phyloP scores from a whole-genome alignment of 305 asterid genomes.

The Euphrasia arctica region DNA sequence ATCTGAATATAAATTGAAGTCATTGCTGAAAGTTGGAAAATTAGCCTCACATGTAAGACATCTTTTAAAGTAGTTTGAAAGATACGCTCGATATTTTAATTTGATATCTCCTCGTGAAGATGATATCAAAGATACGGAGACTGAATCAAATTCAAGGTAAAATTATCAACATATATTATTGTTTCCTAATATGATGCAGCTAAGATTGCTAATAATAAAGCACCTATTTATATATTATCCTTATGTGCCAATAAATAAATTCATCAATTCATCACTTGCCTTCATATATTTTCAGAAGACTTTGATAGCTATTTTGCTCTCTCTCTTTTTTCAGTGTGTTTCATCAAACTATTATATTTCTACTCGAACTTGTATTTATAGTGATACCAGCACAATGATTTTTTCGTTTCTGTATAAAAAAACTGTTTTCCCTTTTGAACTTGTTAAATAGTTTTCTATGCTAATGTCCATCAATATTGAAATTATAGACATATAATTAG shows the following conservation, averaged over 20 bases:
- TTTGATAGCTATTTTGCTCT: background rate
- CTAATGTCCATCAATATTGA: too few species aligned
- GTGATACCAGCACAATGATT: too few species aligned
- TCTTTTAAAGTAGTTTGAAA: constrained; percentile 7
- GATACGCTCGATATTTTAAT: background rate
- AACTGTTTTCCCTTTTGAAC: background rate
- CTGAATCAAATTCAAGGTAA: background rate
- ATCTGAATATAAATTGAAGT: constrained; percentile 6
- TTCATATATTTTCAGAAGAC: constrained; percentile 7
- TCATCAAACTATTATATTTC: background rate
- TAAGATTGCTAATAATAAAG: constrained; percentile 7
- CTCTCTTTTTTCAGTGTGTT: background rate
- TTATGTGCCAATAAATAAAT: constrained; percentile 3
- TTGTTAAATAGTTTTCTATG: too few species aligned
- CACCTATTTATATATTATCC: background rate
- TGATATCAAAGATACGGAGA: background rate
- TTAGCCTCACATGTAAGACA: constrained; percentile 1
- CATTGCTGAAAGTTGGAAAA: constrained; percentile 8
- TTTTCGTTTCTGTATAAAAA: too few species aligned
- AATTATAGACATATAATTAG: too few species aligned
- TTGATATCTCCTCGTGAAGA: constrained; percentile 3
- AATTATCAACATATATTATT: background rate
- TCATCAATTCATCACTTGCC: background rate
- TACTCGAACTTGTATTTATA: too few species aligned
- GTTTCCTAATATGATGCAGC: constrained; percentile 1